These are phyloP conservation scores for Pisolithus microcarpus DNA, from an alignment of 768 basidiomycete genomes.

Conservation along the genomic window DNA sequence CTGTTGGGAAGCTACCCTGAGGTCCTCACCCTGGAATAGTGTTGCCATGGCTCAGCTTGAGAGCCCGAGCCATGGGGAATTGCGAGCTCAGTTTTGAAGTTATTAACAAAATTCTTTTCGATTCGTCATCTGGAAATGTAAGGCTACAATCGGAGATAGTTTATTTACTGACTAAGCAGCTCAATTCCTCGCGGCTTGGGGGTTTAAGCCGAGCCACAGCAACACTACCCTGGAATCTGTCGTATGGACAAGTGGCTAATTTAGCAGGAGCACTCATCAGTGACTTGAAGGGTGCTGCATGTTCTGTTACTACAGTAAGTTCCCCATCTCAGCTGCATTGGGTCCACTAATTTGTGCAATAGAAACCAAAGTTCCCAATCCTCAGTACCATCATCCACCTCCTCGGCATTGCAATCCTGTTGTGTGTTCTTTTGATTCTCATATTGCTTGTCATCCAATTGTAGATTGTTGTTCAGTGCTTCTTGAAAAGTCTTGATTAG, in stretches of 20 bases:
- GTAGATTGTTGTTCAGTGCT: not conserved
- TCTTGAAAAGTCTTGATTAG: not conserved
- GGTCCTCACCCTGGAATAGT: not conserved
- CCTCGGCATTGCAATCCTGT: not conserved
- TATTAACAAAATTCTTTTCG: too few relatives aligned
- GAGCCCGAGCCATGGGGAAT: too few relatives aligned
- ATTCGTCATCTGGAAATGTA: too few relatives aligned
- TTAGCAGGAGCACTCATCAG: not conserved
- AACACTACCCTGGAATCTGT: too few relatives aligned
- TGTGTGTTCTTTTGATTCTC: not conserved
- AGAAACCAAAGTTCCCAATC: not conserved
- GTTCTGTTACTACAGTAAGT: not conserved
- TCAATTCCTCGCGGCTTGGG: too few relatives aligned
- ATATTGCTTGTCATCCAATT: not conserved
- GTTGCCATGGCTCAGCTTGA: too few relatives aligned
- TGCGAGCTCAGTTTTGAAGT: too few relatives aligned
- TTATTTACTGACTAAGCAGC: too few relatives aligned
- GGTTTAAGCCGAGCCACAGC: too few relatives aligned
- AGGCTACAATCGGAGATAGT: too few relatives aligned
- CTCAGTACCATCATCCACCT: not conserved
- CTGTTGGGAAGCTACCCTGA: not conserved
- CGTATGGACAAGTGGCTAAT: slow-evolving; percentile 1
- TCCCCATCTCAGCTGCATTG: not conserved
- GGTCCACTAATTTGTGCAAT: not conserved
- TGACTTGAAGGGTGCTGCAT: not conserved